phyloP scores from a whole-genome alignment of 2,329 filamentous ascomycete species.

The Apiospora marii region DNA sequence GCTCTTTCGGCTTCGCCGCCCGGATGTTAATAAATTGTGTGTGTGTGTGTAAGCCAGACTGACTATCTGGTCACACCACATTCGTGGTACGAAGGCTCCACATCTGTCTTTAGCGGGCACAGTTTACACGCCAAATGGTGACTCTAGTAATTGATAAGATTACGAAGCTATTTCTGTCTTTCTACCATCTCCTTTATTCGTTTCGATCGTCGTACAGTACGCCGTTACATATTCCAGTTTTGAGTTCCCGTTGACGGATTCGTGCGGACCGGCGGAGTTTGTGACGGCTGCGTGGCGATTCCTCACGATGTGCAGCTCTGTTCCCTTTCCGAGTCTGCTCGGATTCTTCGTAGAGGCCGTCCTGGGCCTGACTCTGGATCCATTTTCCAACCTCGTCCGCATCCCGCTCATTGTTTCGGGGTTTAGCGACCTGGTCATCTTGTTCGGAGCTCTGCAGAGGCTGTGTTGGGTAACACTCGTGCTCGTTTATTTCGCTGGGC shows the following conservation, averaged over 20 bases:
- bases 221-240: not conserved
- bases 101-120: too few relatives aligned
- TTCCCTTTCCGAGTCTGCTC: not conserved
- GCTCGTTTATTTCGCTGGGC: not conserved
- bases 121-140: too few relatives aligned
- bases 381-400: not conserved
- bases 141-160: not conserved
- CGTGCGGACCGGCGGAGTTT: not conserved
- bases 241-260: not conserved
- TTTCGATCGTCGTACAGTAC: conserved; percentile 3
- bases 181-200: not conserved
- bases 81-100: too few relatives aligned
- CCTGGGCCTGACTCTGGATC: not conserved
- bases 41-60: not conserved
- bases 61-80: too few relatives aligned
- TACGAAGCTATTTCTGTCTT: not conserved
- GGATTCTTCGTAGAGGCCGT: not conserved
- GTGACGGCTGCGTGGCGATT: not conserved
- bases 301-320: not conserved
- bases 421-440: not conserved
- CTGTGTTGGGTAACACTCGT: not conserved
- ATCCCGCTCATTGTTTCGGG: not conserved
- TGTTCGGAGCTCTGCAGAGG: not conserved
- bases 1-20: too few relatives aligned
- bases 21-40: too few relatives aligned